A percentile compares a stretch with the other conserved stretches of the same genome.
Evolutionary conservation across 768 basidiomycete species (phyloP).

Genomic region (Tricholoma saponaceum): DNA sequence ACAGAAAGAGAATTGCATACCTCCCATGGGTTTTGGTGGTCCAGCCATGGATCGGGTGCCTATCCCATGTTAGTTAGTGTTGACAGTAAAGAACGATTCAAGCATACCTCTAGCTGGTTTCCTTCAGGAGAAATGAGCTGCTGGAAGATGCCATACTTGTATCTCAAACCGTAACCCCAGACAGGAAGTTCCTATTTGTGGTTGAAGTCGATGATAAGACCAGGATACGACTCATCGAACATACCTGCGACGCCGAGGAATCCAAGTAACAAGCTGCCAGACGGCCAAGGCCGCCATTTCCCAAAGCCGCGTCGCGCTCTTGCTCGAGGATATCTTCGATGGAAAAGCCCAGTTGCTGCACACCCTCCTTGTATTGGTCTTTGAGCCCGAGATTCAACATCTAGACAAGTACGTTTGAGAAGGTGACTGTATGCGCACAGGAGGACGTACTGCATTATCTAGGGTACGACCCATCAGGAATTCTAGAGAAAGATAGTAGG

Average conservation of each 20-base stretch:
- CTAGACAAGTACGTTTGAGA: conserved; percentile 29
- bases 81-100: neutral
- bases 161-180: conserved; percentile 93
- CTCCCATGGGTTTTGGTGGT: conserved; percentile 87
- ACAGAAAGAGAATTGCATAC: conserved; percentile 12
- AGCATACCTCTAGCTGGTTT: conserved; percentile 64
- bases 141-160: conserved; percentile 96
- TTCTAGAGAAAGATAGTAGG: conserved; percentile 95
- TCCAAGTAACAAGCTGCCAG: conserved; percentile 98
- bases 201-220: neutral
- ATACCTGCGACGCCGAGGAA: conserved; percentile 80
- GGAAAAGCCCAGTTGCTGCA: conserved; percentile 81
- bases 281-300: conserved; percentile 93
- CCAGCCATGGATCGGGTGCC: conserved; percentile 92
- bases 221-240: conserved; percentile 50
- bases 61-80: conserved; percentile 8
- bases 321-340: conserved; percentile 83
- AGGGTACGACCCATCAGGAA: conserved; percentile 84
- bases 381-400: conserved; percentile 89
- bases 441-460: conserved; percentile 54
- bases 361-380: conserved; percentile 61
- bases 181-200: conserved; percentile 67
- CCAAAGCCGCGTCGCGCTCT: conserved; percentile 92
- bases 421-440: conserved; percentile 45
- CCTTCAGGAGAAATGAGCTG: conserved; percentile 84